Evolutionary conservation across 306 rosid species (phyloP).

Genomic region (Cicer chorassanicum): DNA sequence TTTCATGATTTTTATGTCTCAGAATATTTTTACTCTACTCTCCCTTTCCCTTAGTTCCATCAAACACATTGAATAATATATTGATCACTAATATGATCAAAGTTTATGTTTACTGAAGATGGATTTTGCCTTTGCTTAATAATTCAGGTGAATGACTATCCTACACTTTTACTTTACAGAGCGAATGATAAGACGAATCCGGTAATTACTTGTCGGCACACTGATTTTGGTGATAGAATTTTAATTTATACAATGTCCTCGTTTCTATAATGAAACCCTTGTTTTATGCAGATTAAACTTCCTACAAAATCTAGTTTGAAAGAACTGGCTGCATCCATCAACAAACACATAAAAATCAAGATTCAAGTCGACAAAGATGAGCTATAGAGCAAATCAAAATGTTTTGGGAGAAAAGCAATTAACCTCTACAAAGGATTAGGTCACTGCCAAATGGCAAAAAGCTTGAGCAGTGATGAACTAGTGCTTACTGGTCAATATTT

Average conservation of each 20-base stretch:
- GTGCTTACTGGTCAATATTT: slow-evolving; percentile 2
- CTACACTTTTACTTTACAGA: slow-evolving; percentile 72
- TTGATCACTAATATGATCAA: slow-evolving; percentile 9
- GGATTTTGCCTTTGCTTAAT: slow-evolving; percentile 26
- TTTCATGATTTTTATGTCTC: background rate
- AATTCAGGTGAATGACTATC: slow-evolving; percentile 76
- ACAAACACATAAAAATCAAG: slow-evolving; percentile 62
- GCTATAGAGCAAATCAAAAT: slow-evolving; percentile 52
- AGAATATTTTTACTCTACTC: background rate
- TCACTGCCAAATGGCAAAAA: slow-evolving; percentile 28
- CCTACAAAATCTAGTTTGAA: slow-evolving; percentile 78
- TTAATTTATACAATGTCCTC: slow-evolving; percentile 1
- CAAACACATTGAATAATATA: slow-evolving; percentile 7
- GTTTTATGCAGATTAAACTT: slow-evolving; percentile 69
- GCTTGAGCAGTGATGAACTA: background rate
- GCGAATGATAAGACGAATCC: slow-evolving; percentile 73
- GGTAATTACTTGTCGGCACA: slow-evolving; percentile 52
- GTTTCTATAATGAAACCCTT: slow-evolving; percentile 7
- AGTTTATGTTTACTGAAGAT: slow-evolving; percentile 38
- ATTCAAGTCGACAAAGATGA: slow-evolving; percentile 66
- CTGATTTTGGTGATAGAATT: slow-evolving; percentile 12
- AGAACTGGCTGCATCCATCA: slow-evolving; percentile 80
- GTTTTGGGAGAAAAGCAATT: slow-evolving; percentile 17
- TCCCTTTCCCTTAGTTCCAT: background rate
- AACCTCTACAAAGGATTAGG: slow-evolving; percentile 23